These are phyloP conservation scores for Phlyctochytrium bullatum DNA, from an alignment of 192 early-diverging fungal genomes.

Conservation along the genomic window DNA sequence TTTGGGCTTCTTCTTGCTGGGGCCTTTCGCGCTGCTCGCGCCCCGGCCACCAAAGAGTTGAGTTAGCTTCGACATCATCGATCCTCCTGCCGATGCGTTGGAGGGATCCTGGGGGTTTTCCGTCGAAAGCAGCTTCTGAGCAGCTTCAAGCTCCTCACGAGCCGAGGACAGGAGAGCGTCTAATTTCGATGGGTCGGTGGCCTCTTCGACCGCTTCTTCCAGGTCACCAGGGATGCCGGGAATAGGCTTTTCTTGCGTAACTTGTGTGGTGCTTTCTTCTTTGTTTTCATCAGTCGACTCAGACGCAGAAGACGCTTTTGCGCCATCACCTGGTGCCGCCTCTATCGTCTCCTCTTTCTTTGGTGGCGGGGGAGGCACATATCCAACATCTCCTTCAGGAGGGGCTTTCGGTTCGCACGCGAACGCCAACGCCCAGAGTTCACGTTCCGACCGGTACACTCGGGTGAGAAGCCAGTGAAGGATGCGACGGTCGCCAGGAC, in stretches of 20 bases:
- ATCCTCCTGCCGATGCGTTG: not conserved
- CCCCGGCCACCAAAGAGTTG: not conserved
- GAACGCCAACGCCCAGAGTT: slow-evolving; percentile 10
- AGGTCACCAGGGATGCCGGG: no score
- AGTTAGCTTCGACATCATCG: not conserved
- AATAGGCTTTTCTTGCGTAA: no score
- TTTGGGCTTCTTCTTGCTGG: not conserved
- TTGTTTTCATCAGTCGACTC: not conserved
- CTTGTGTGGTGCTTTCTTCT: not conserved
- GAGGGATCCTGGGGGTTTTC: no score
- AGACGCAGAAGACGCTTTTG: not conserved
- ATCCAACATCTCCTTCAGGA: slow-evolving; percentile 11
- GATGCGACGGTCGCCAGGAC: not conserved
- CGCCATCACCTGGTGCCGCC: not conserved
- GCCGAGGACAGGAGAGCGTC: not conserved
- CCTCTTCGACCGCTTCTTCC: not conserved
- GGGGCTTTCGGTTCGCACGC: not conserved
- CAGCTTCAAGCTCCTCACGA: not conserved
- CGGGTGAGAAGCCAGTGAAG: slow-evolving; percentile 17
- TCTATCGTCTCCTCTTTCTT: not conserved
- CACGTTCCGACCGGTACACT: not conserved
- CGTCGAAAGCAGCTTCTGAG: not conserved
- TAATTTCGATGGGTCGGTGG: not conserved
- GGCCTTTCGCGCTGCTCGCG: not conserved
- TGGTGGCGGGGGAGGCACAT: slow-evolving; percentile 1